Conservation (phyloP, 2,329 filamentous ascomycete species). For the Aspergillus hortae region DNA sequence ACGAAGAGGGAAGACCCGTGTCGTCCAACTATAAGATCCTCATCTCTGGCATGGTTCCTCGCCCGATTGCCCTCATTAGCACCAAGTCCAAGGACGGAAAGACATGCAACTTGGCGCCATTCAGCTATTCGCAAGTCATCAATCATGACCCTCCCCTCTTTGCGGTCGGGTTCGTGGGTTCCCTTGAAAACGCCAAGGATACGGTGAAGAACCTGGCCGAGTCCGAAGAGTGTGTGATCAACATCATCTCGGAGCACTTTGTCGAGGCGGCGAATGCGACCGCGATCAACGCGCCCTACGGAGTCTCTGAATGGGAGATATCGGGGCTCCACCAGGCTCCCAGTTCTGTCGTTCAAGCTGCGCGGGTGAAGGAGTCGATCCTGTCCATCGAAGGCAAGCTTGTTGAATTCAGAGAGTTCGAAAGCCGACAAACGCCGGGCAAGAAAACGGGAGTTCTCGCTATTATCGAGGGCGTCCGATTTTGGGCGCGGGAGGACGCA, state of each 20-base stretch:
- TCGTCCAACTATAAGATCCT: slow-evolving; percentile 87
- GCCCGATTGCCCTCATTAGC: slow-evolving; percentile 68
- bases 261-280: slow-evolving; percentile 85
- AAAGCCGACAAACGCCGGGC: slow-evolving; percentile 66
- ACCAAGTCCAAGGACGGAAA: slow-evolving; percentile 60
- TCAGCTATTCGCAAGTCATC: slow-evolving; percentile 80
- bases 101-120: slow-evolving; percentile 76
- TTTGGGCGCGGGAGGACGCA: slow-evolving; percentile 88
- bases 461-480: slow-evolving; percentile 77
- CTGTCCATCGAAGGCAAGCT: slow-evolving; percentile 80
- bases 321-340: slow-evolving; percentile 69
- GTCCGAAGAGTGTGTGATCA: slow-evolving; percentile 74
- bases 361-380: slow-evolving; percentile 76
- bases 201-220: slow-evolving; percentile 70
- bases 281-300: slow-evolving; percentile 72
- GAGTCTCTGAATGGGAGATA: slow-evolving; percentile 73
- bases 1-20: slow-evolving; percentile 64
- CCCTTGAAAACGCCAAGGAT: slow-evolving; percentile 67
- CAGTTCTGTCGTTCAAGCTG: slow-evolving; percentile 63
- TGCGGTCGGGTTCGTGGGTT: slow-evolving; percentile 58
- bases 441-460: slow-evolving; percentile 72
- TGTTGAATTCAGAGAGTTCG: slow-evolving; percentile 71
- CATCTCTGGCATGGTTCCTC: slow-evolving; percentile 76
- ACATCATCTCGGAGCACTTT: slow-evolving; percentile 81
- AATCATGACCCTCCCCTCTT: slow-evolving; percentile 86